These are phyloP conservation scores for Mycena pura DNA, from an alignment of 768 basidiomycete species.

Conservation along the genomic window DNA sequence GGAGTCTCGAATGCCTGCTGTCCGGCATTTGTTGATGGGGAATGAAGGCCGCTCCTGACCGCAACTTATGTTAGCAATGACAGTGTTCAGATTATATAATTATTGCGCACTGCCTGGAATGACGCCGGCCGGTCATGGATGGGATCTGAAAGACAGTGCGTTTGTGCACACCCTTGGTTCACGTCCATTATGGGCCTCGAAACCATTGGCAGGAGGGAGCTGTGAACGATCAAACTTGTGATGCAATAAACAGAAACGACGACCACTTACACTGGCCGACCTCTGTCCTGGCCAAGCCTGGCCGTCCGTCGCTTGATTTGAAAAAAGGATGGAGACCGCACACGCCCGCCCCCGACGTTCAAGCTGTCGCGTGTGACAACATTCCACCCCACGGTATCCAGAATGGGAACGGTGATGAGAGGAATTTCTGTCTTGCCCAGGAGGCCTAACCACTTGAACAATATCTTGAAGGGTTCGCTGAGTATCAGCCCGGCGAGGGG, in stretches of 20 bases:
- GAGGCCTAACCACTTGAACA: slow-evolving; percentile 63
- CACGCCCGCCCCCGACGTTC: slow-evolving; percentile 83
- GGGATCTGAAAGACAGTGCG: slow-evolving; percentile 73
- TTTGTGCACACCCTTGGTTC: slow-evolving; percentile 63
- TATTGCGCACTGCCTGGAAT: no score
- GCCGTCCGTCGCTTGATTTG: slow-evolving; percentile 77
- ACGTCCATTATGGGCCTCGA: slow-evolving; percentile 77
- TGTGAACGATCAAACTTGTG: background rate
- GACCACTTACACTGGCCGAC: slow-evolving; percentile 49
- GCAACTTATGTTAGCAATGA: no score
- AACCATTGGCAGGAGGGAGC: slow-evolving; percentile 75
- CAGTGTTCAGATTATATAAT: no score
- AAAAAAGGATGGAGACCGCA: slow-evolving; percentile 86
- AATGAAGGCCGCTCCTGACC: no score
- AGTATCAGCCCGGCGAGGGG: slow-evolving; percentile 89
- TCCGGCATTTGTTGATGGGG: no score
- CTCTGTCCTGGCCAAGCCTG: slow-evolving; percentile 57
- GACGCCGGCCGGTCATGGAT: no score
- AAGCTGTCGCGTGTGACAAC: slow-evolving; percentile 91
- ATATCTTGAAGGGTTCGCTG: slow-evolving; percentile 74
- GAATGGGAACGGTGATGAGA: slow-evolving; percentile 66
- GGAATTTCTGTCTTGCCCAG: slow-evolving; percentile 70
- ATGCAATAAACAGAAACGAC: background rate
- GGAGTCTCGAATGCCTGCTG: no score
- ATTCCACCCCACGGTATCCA: slow-evolving; percentile 64